Evolutionary conservation across 2,329 filamentous ascomycete genomes (phyloP).

Genomic region (Beauveria pseudobassiana): DNA sequence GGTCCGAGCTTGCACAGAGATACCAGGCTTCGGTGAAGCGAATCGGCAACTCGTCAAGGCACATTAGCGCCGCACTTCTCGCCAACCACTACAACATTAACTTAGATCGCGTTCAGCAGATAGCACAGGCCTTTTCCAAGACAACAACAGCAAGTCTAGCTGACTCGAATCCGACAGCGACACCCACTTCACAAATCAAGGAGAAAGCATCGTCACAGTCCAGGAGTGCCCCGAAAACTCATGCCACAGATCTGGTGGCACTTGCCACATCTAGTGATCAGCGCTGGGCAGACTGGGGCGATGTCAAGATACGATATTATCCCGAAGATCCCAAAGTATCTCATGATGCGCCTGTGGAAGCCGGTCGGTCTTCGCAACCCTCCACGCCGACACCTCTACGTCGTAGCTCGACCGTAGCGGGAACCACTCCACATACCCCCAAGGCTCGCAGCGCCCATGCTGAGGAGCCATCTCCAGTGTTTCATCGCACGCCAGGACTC

Average conservation of each 20-base stretch:
- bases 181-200: constrained; percentile 52
- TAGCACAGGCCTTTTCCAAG: constrained; percentile 77
- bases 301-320: constrained; percentile 77
- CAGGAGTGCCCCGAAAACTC: constrained; percentile 48
- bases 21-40: constrained; percentile 87
- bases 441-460: constrained; percentile 25
- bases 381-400: constrained; percentile 69
- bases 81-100: constrained; percentile 78
- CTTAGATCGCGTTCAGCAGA: constrained; percentile 73
- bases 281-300: constrained; percentile 71
- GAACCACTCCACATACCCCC: constrained; percentile 34
- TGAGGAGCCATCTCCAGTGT: constrained; percentile 44
- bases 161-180: constrained; percentile 45
- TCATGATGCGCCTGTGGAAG: constrained; percentile 17
- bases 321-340: constrained; percentile 29
- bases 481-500: constrained; percentile 33
- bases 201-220: constrained; percentile 49
- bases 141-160: constrained; percentile 48
- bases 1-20: constrained; percentile 79
- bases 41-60: constrained; percentile 53
- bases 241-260: constrained; percentile 77
- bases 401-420: constrained; percentile 52
- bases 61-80: constrained; percentile 65
- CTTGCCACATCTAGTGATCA: constrained; percentile 55
- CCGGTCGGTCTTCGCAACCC: constrained; percentile 41